Evolutionary conservation across 1,139 yeast genomes (phyloP).

Genomic region (Candida sp.): DNA sequence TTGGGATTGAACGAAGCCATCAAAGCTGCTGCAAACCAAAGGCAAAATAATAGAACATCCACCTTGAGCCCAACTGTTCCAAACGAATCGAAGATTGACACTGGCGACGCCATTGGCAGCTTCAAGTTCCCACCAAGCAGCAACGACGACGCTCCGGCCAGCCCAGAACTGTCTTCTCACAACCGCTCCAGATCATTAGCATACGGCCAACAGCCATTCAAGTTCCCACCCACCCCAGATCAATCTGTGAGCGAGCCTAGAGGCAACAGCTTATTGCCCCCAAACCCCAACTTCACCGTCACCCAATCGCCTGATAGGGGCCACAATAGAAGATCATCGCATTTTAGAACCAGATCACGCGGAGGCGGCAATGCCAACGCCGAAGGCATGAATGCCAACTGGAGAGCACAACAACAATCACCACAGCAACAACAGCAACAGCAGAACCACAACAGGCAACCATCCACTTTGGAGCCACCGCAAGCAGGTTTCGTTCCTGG

Average conservation of each 20-base stretch:
- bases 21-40: slow-evolving; percentile 89
- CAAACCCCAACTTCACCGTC: slow-evolving; percentile 47
- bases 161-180: slow-evolving; percentile 27
- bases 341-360: slow-evolving; percentile 60
- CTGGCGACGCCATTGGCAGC: slow-evolving; percentile 28
- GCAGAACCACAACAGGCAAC: slow-evolving; percentile 27
- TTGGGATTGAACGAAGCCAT: slow-evolving; percentile 95
- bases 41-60: slow-evolving; percentile 53
- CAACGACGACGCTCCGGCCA: slow-evolving; percentile 15
- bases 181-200: slow-evolving; percentile 43
- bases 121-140: slow-evolving; percentile 37
- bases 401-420: slow-evolving; percentile 56
- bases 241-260: slow-evolving; percentile 5
- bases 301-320: slow-evolving; percentile 46
- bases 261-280: slow-evolving; percentile 38
- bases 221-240: slow-evolving; percentile 33
- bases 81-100: slow-evolving; percentile 7
- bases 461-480: slow-evolving; percentile 47
- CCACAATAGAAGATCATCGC: slow-evolving; percentile 52
- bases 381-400: slow-evolving; percentile 57
- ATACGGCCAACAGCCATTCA: slow-evolving; percentile 49
- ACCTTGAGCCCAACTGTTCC: slow-evolving; percentile 41
- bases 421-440: slow-evolving; percentile 14
- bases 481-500: slow-evolving; percentile 72
- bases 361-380: slow-evolving; percentile 50